A percentile compares a stretch with the other conserved stretches of the same genome.
These are phyloP conservation scores for Salix viminalis DNA, from an alignment of 345 rosid genomes.

Conservation along the genomic window DNA sequence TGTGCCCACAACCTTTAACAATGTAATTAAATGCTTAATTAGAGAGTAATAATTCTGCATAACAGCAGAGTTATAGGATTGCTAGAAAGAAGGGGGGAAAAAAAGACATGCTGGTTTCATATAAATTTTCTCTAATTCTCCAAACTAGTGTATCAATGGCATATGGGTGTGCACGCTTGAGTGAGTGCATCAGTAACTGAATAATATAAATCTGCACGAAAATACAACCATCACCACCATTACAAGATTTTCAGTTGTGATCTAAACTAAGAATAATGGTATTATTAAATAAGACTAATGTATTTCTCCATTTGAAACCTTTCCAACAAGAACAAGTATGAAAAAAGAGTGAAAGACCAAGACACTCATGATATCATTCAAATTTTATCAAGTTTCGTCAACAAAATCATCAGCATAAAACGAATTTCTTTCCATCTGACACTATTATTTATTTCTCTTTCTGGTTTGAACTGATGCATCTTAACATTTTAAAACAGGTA, in stretches of 20 bases:
- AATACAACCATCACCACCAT: background rate
- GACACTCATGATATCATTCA: background rate
- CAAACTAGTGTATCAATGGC: background rate
- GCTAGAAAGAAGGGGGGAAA: background rate
- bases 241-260: background rate
- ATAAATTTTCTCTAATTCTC: background rate
- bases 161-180: background rate
- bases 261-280: background rate
- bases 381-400: background rate
- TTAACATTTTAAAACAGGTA: background rate
- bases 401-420: background rate
- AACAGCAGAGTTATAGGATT: background rate
- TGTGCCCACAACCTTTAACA: conserved; percentile 84
- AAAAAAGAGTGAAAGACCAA: background rate
- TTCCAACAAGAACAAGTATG: background rate
- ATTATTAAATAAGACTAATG: background rate
- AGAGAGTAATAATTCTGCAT: background rate
- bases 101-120: background rate
- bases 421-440: background rate
- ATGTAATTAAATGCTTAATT: background rate
- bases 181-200: too few relatives aligned
- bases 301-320: background rate
- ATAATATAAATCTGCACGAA: background rate
- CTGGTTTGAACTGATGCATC: background rate
- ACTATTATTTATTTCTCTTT: background rate